Evolutionary conservation across 805 yeast species (phyloP).

Genomic region (Cyberlindnera maritima): DNA sequence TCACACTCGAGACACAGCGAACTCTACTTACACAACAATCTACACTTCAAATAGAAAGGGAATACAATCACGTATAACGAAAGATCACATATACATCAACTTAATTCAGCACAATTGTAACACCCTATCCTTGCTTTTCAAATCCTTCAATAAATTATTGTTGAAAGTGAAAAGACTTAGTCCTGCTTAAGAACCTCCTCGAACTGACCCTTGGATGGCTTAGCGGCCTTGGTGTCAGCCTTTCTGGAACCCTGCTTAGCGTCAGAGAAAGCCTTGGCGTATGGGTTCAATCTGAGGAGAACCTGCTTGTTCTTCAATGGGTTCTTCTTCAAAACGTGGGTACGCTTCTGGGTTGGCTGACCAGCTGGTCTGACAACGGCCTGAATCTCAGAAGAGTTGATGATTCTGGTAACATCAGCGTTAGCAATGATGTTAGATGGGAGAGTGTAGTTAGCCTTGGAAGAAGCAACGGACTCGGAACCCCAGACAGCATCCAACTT

Average conservation of each 20-base stretch:
- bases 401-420: constrained; percentile 95
- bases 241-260: constrained; percentile 85
- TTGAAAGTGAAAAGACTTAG: constrained; percentile 29
- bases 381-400: constrained; percentile 99
- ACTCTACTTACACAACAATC: background rate
- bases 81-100: background rate
- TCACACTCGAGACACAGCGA: no score
- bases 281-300: constrained; percentile 97
- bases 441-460: constrained; percentile 86
- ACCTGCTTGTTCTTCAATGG: constrained; percentile 99
- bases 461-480: constrained; percentile 77
- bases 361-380: constrained; percentile 96
- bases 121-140: background rate
- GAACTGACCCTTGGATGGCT: constrained; percentile 73
- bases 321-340: constrained; percentile 97
- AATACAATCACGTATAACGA: background rate
- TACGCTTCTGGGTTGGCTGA: constrained; percentile 88
- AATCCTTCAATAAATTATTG: background rate
- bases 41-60: background rate
- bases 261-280: constrained; percentile 95
- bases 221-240: constrained; percentile 59
- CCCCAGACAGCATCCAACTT: constrained; percentile 97
- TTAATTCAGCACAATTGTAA: background rate
- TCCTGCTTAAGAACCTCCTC: constrained; percentile 62
- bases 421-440: constrained; percentile 93